Percentiles rank a stretch among this genome's conserved stretches.
These are phyloP conservation scores for Cicer cuneatum DNA, from an alignment of 306 rosid genomes.

Conservation along the genomic window DNA sequence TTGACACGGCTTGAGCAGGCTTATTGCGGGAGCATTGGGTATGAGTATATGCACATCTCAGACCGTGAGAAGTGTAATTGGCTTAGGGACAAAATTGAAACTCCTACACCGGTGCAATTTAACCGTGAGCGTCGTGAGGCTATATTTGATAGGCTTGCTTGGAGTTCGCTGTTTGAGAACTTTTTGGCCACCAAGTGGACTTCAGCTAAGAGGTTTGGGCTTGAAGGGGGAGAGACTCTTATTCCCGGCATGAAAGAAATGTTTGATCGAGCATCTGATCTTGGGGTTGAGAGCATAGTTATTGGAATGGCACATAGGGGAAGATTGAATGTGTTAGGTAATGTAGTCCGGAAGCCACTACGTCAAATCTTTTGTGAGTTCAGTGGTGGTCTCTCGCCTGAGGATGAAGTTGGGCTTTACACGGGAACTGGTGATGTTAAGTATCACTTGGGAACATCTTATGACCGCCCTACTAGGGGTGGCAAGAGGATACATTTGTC, in stretches of 20 bases:
- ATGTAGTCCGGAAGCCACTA: constrained; percentile 90
- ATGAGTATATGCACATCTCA: constrained; percentile 95
- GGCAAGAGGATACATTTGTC: constrained; percentile 85
- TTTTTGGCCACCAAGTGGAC: constrained; percentile 98
- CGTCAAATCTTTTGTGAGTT: constrained; percentile 92
- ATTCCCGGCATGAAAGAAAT: constrained; percentile 98
- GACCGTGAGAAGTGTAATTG: constrained; percentile 86
- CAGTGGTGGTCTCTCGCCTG: constrained; percentile 81
- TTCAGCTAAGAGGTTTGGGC: constrained; percentile 91
- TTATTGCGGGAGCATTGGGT: constrained; percentile 93
- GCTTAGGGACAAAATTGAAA: constrained; percentile 92
- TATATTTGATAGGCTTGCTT: constrained; percentile 88
- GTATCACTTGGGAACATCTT: constrained; percentile 93
- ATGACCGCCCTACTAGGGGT: constrained; percentile 93
- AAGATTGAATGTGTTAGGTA: constrained; percentile 88
- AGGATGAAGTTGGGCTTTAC: constrained; percentile 87
- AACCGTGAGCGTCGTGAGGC: constrained; percentile 81
- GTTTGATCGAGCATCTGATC: constrained; percentile 93
- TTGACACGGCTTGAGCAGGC: constrained; percentile 96
- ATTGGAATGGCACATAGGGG: constrained; percentile 95
- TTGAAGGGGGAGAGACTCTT: constrained; percentile 90
- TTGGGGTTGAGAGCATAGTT: constrained; percentile 95
- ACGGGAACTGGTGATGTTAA: constrained; percentile 98
- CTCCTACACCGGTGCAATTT: constrained; percentile 71
- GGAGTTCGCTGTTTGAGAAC: constrained; percentile 90